phyloP scores from a whole-genome alignment of 1,139 yeast genomes.

The Zygotorulaspora mrakii region DNA sequence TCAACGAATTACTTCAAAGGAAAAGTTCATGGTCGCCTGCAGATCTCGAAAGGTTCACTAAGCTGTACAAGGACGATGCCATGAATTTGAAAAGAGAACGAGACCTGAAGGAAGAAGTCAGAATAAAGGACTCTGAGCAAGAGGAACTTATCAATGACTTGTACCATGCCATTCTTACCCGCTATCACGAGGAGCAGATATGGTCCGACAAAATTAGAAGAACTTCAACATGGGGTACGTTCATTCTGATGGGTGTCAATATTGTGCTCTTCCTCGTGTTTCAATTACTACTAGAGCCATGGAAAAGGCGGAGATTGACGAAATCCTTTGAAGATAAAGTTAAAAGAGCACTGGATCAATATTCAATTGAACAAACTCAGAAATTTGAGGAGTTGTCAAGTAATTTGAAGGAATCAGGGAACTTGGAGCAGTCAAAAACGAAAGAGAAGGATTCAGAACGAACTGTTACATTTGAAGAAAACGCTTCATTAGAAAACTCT shows the following conservation, averaged over 20 bases:
- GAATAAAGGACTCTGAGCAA: constrained; percentile 56
- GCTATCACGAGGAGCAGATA: constrained; percentile 95
- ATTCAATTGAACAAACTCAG: constrained; percentile 32
- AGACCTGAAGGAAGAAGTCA: constrained; percentile 49
- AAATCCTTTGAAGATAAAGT: constrained; percentile 81
- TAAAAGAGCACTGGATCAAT: constrained; percentile 47
- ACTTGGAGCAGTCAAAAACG: constrained; percentile 13
- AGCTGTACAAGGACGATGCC: constrained; percentile 76
- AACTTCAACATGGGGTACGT: constrained; percentile 96
- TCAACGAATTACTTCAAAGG: constrained; percentile 82
- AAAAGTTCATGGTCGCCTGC: constrained; percentile 74
- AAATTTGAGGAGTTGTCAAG: constrained; percentile 23
- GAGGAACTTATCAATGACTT: constrained; percentile 69
- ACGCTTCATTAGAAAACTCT: no score
- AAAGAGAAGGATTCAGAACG: no score
- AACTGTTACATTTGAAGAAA: background rate
- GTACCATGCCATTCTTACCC: constrained; percentile 72
- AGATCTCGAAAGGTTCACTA: constrained; percentile 83
- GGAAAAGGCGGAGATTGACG: constrained; percentile 81
- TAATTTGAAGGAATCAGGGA: constrained; percentile 20
- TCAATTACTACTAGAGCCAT: constrained; percentile 87
- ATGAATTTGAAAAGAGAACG: constrained; percentile 61
- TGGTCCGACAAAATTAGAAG: constrained; percentile 96
- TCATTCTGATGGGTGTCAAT: constrained; percentile 85
- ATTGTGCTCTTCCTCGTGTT: constrained; percentile 72